Evolutionary conservation across 768 basidiomycete genomes (phyloP), one percentile per base, ranked within the genome.

Genomic region (Sarcodon aspratus): DNA sequence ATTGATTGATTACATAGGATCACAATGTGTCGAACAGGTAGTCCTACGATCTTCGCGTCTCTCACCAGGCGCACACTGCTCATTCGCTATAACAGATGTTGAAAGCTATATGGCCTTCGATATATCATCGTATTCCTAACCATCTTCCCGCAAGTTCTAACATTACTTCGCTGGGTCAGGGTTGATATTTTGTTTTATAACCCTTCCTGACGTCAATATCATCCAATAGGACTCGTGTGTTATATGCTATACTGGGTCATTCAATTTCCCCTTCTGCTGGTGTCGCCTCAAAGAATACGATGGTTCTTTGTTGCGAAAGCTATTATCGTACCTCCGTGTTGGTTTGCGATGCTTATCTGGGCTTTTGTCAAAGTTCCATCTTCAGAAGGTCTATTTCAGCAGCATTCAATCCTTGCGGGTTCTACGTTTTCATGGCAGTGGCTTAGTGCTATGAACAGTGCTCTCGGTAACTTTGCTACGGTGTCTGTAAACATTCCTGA

Each of bases 211-310:
- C 45, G 0, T n/a, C n/a, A n/a, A n/a, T n/a, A n/a, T 10, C 38
- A 40, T 32, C 38, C 40, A 27, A 15, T 52, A 80, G 81, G 78
- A 13, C 71, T 88, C 58, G 70, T 82, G 61, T 84, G 80, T 59
- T 89, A 84, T 63, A 74, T 86, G 55, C 58, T 90, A 18, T 89
- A 77, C 64, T 90, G 85, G 85, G 56, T 82, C 48, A 67, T 90
- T 34, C 83, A 89, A 59, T 70, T 90, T 50, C 80, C 87, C 1
- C 72, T 89, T 59, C 71, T 91, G 71, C 61, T 88, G 47, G 59
- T 91, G 46, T 83, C 85, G 10, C 88, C 89, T 1, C 82, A 88
- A 53, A 76, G 74, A 55, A 82, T 94, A 48, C 76, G 82, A 44
- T 78, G 78, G 64, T 67, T 92, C 32, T 94, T 91, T 71, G 65